Conservation (phyloP, 2,329 filamentous ascomycete species). For the Aspergillus pseudotamarii region DNA sequence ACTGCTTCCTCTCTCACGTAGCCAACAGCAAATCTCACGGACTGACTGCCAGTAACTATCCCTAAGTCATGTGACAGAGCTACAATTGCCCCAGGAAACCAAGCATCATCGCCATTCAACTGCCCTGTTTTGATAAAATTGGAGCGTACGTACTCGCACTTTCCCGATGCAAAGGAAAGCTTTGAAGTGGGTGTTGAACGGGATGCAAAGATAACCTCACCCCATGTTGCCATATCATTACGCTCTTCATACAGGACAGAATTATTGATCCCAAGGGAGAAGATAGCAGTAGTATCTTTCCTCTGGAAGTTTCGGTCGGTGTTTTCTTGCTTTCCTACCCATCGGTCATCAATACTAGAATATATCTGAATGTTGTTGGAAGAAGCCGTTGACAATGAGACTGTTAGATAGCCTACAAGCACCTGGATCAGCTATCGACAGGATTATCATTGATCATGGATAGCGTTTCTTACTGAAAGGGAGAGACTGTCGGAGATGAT, state of each 20-base stretch:
- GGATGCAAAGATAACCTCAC: slow-evolving; percentile 45
- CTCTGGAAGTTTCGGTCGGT: slow-evolving; percentile 29
- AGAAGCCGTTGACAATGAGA: slow-evolving; percentile 30
- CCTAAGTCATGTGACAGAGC: slow-evolving; percentile 47
- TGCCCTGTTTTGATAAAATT: slow-evolving; percentile 37
- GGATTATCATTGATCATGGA: background rate
- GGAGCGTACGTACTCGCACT: slow-evolving; percentile 27
- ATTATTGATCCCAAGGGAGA: slow-evolving; percentile 36
- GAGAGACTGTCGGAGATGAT: slow-evolving; percentile 48
- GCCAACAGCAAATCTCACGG: slow-evolving; percentile 47
- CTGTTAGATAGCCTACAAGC: slow-evolving; percentile 42
- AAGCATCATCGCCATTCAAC: slow-evolving; percentile 28
- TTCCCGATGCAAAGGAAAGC: slow-evolving; percentile 36
- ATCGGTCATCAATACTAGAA: slow-evolving; percentile 48
- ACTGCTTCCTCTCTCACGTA: slow-evolving; percentile 45
- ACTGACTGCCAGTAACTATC: slow-evolving; percentile 25
- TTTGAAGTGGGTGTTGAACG: slow-evolving; percentile 27
- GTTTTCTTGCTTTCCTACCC: slow-evolving; percentile 40
- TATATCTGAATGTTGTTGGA: slow-evolving; percentile 43
- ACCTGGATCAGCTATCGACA: slow-evolving; percentile 9
- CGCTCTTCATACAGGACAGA: slow-evolving; percentile 37
- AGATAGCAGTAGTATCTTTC: slow-evolving; percentile 31
- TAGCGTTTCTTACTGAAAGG: slow-evolving; percentile 39
- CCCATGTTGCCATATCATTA: slow-evolving; percentile 48
- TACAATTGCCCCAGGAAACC: slow-evolving; percentile 34